phyloP scores from a whole-genome alignment of 2,329 filamentous ascomycete species.

The Cladosporium sp. region DNA sequence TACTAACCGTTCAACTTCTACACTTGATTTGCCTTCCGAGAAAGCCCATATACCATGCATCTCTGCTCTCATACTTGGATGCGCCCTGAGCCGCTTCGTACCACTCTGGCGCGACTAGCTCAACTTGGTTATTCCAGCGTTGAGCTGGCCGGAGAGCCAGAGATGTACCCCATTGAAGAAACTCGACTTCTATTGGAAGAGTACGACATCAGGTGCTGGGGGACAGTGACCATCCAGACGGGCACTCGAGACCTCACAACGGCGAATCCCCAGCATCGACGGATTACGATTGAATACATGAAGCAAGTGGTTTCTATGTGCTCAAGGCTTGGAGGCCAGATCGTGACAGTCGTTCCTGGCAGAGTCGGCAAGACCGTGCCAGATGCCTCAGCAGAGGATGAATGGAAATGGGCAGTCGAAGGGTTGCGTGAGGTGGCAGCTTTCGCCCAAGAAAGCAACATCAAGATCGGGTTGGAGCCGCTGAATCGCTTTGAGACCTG shows the following conservation, averaged over 20 bases:
- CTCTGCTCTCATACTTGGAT: constrained; percentile 1
- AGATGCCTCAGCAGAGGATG: neutral
- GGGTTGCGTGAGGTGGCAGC: neutral
- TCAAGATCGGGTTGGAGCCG: neutral
- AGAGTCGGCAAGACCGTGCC: neutral
- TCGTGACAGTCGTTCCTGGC: neutral
- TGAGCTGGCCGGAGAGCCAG: constrained; percentile 1
- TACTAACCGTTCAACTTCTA: neutral
- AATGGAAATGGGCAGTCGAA: constrained; percentile 4
- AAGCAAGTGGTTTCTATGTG: neutral
- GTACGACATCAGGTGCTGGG: constrained; percentile 1
- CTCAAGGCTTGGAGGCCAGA: neutral
- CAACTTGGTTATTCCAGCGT: neutral
- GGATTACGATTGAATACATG: neutral
- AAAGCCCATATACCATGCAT: neutral
- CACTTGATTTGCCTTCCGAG: neutral
- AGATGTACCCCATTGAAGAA: neutral
- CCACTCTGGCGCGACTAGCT: neutral
- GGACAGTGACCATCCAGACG: constrained; percentile 1
- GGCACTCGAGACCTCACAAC: constrained; percentile 1
- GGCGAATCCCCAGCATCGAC: neutral
- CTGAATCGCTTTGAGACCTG: constrained; percentile 1
- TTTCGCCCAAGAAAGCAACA: neutral
- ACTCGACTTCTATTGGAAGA: neutral
- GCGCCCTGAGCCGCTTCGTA: neutral